Evolutionary conservation across 805 yeast species (phyloP).

Genomic region (Candida namnaoensis): DNA sequence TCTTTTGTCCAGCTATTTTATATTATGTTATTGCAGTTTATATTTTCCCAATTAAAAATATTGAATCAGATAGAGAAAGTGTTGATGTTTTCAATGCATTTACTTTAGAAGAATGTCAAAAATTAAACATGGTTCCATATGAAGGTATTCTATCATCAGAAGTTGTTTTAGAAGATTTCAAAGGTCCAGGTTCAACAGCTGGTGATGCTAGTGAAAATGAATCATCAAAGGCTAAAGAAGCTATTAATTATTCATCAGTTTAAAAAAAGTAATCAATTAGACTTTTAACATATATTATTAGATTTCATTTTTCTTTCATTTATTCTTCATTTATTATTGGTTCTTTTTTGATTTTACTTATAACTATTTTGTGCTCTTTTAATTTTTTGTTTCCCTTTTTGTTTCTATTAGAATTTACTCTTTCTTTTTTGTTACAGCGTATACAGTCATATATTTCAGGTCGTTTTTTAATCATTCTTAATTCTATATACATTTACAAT

Average conservation of each 20-base stretch:
- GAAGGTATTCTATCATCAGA: slow-evolving; percentile 6
- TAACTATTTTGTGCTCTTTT: too few relatives aligned
- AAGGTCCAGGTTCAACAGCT: background rate
- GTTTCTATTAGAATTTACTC: too few relatives aligned
- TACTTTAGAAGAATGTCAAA: slow-evolving; percentile 19
- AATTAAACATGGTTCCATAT: slow-evolving; percentile 13
- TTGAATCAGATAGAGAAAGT: slow-evolving; percentile 7
- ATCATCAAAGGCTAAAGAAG: background rate
- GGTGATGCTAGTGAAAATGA: background rate
- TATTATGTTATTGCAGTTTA: slow-evolving; percentile 15
- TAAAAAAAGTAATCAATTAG: too few relatives aligned
- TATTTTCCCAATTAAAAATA: slow-evolving; percentile 17
- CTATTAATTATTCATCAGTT: background rate
- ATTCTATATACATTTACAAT: too few relatives aligned
- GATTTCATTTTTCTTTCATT: background rate
- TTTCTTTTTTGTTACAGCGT: too few relatives aligned
- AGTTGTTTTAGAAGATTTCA: slow-evolving; percentile 3
- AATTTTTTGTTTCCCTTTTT: too few relatives aligned
- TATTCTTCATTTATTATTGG: too few relatives aligned
- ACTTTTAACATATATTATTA: too few relatives aligned
- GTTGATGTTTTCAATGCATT: slow-evolving; percentile 20
- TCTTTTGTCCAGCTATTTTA: slow-evolving; percentile 18
- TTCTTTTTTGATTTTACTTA: too few relatives aligned
- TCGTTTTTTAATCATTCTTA: too few relatives aligned
- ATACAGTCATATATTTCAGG: too few relatives aligned